Conservation (phyloP, 2,329 filamentous ascomycete species). For the Dactylonectria macrodidyma region DNA sequence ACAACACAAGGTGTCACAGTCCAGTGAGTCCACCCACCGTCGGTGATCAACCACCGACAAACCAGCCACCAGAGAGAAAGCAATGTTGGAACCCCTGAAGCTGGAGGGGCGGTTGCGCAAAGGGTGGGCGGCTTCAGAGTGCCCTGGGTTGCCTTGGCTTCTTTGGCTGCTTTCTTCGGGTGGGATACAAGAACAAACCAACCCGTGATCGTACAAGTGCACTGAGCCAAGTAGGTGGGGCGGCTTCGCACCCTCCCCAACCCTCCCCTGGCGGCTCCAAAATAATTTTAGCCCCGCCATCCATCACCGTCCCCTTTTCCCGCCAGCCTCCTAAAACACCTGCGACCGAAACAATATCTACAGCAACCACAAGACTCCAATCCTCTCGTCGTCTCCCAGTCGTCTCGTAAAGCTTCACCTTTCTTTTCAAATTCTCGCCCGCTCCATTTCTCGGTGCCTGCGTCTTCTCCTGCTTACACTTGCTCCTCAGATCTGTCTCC, state of each 20-base stretch:
- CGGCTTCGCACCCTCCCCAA: conserved; percentile 10
- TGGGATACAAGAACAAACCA: conserved; percentile 16
- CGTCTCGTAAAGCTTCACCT: conserved; percentile 47
- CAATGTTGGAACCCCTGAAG: conserved; percentile 25
- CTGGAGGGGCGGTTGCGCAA: conserved; percentile 13
- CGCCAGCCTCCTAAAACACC: conserved; percentile 44
- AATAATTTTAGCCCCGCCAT: conserved; percentile 61
- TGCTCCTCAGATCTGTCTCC: conserved; percentile 24
- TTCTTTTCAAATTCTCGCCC: conserved; percentile 35
- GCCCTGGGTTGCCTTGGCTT: too few relatives aligned
- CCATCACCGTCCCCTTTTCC: conserved; percentile 54
- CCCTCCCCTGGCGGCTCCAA: conserved; percentile 48
- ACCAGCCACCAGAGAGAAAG: conserved; percentile 19
- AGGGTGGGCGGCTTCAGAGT: conserved; percentile 13
- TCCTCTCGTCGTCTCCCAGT: conserved; percentile 41
- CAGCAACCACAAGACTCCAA: conserved; percentile 47
- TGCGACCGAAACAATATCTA: conserved; percentile 47
- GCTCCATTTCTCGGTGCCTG: conserved; percentile 39
- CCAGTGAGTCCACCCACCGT: conserved; percentile 12
- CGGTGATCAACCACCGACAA: neutral
- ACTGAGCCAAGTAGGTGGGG: conserved; percentile 26
- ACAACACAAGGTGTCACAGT: conserved; percentile 11
- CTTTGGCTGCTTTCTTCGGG: neutral
- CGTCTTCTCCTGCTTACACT: conserved; percentile 34
- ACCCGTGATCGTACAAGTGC: neutral